Percentiles rank a stretch among this genome's conserved stretches.
Conservation (phyloP, 2,329 filamentous ascomycete genomes). For the Claviceps arundinis region DNA sequence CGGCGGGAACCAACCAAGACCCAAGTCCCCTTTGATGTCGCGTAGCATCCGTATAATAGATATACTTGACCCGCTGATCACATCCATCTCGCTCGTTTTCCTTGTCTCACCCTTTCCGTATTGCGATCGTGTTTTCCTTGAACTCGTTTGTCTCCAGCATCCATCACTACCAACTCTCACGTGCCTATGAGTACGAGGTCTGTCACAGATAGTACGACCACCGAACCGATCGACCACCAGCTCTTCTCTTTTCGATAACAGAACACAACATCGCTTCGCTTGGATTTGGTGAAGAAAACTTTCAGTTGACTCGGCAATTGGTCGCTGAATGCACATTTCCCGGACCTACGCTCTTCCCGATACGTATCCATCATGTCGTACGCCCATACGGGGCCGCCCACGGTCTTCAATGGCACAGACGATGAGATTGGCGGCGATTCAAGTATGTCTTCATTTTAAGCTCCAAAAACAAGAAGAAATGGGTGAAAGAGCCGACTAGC, state of each 20-base stretch:
- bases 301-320: not conserved
- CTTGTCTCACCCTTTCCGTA: not conserved
- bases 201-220: not conserved
- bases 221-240: not conserved
- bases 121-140: not conserved
- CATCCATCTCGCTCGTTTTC: not conserved
- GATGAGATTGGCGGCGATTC: conserved; percentile 60
- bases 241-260: not conserved
- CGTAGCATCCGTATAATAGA: not conserved
- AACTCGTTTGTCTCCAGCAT: not conserved
- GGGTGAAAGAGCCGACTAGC: not conserved
- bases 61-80: not conserved
- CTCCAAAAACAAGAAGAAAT: not conserved
- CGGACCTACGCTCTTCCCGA: not conserved
- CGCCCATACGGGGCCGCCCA: conserved; percentile 42
- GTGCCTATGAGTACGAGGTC: not conserved
- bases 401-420: conserved; percentile 51
- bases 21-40: not conserved
- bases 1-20: not conserved
- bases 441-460: conserved; percentile 37
- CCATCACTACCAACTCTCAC: not conserved
- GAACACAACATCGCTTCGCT: not conserved
- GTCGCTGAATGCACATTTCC: not conserved
- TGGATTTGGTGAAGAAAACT: not conserved
- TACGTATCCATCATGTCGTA: conserved; percentile 37